Evolutionary conservation across 2,329 filamentous ascomycete species (phyloP), one percentile per base, ranked within the genome.

Genomic region (Arachnomyces sp.): DNA sequence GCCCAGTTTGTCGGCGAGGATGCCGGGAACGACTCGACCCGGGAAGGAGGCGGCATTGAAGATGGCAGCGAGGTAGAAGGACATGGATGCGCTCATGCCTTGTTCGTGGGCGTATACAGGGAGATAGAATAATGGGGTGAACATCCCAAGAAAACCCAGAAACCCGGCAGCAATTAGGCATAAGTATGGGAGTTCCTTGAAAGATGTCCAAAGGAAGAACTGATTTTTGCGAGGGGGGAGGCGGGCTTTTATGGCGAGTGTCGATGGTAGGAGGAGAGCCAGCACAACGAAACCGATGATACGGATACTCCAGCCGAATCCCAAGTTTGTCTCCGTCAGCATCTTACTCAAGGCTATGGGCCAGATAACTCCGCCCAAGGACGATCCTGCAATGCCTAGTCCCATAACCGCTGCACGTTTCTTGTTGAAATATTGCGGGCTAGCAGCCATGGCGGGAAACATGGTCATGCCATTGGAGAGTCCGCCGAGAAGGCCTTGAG

Each of bases 291-390:
- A 77, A 1, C 66, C 75, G 12, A 74, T 59, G 31, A 75, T 60
- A 3, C 75, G 62, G 0, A 77, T 65, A 0, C 71, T 61, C 75
- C 75, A 78, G 15, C 62, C 68, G 42, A 77, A 70, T 3, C 66
- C 62, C 9, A 79, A 48, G 9, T 25, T 25, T 25, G 21, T 25
- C 16, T 53, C 52, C 39, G 70, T 69, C 13, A 78, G 57, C 52
- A 78, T 60, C 44, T 68, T 67, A 36, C 66, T 71, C 31, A 72
- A 54, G 40, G 49, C 47, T 30, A 71, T 60, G 9, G 75, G 74
- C 30, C 75, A 69, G 16, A 78, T 56, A 29, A 79, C 58, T 7
- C 72, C 75, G 3, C 75, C 75, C 3, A 76, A 49, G 1, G 68
- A 72, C 0, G 68, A 72, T 0, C 72, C 74, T 0, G 68, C 54